Evolutionary conservation across 495 filamentous ascomycete species (phyloP).

Genomic region (Jackrogersella minutella): DNA sequence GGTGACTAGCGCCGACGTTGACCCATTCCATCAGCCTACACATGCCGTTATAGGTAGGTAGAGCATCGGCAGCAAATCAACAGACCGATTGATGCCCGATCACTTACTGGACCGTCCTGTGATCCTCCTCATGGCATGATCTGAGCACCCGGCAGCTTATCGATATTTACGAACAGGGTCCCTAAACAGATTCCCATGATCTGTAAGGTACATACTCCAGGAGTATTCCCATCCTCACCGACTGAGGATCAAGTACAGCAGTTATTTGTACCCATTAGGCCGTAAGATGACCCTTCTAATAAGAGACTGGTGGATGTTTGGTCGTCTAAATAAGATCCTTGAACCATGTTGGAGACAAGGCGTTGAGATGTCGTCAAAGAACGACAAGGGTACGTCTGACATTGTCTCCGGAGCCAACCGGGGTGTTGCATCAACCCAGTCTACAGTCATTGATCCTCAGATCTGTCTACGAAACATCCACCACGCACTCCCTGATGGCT

Average conservation of each 20-base stretch:
- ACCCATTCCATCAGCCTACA: slow-evolving; percentile 2
- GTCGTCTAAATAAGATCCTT: slow-evolving; percentile 45
- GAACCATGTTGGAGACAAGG: slow-evolving; percentile 43
- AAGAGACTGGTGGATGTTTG: slow-evolving; percentile 36
- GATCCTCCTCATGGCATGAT: slow-evolving; percentile 13
- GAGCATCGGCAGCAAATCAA: slow-evolving; percentile 7
- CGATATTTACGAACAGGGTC: slow-evolving; percentile 17
- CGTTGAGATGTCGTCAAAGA: slow-evolving; percentile 45
- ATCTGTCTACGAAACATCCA: slow-evolving; percentile 28
- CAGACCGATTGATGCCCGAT: slow-evolving; percentile 27
- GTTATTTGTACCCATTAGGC: slow-evolving; percentile 31
- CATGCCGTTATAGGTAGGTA: not conserved
- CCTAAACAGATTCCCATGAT: slow-evolving; percentile 1
- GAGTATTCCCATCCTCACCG: slow-evolving; percentile 2
- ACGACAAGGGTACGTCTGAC: slow-evolving; percentile 41
- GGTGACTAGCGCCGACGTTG: not conserved
- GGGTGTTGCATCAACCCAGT: slow-evolving; percentile 31
- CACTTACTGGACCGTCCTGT: slow-evolving; percentile 2
- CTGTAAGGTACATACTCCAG: slow-evolving; percentile 21
- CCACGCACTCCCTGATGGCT: slow-evolving; percentile 9
- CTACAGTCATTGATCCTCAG: slow-evolving; percentile 25
- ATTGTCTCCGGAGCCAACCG: slow-evolving; percentile 36
- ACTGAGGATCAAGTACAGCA: slow-evolving; percentile 17
- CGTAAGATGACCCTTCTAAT: slow-evolving; percentile 31
- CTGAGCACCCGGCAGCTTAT: slow-evolving; percentile 11